Evolutionary conservation across 192 early-diverging fungal genomes (phyloP), one percentile per base, ranked within the genome.

Genomic region (Mortierella claussenii): DNA sequence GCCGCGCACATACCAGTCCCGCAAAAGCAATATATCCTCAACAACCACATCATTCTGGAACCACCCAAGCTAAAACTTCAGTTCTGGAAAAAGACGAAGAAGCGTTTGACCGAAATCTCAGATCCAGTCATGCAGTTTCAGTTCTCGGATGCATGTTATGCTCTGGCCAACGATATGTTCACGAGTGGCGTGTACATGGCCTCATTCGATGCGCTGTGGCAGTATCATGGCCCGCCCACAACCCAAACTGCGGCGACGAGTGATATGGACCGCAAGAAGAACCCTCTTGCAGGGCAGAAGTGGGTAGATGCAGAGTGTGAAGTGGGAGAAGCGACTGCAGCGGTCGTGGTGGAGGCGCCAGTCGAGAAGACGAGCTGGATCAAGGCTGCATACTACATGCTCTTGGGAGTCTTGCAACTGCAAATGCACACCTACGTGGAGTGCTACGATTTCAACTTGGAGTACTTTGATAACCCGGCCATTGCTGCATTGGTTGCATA

Each of bases 91-190:
- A 9, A 32, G 11, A 40, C 37, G 15, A 7, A 51, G 1, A 40
- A 24, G 8, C 36, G 40, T 1, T 28, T 68, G 47, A 34, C 11
- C 37, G 48, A 57, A 45, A 44, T 24, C 9, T 17, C 31, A 15
- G 56, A 68, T 15, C 66, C 66, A 8, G 50, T 68, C 30, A 59
- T 68, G 66, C 56, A 68, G 11, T 26, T 68, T n/a, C 26, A 68
- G 24, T 33, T 60, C n/a, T 13, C 48, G 11, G 3, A 44, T 12
- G 28, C 33, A 24, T 20, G n/a, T 4, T 24, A 18, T 10, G 37
- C 50, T 20, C 33, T 48, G 4, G 15, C 36, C 37, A 64, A 36
- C 0, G 48, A 23, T 10, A 30, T 51, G 12, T 64, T 64, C 10
- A 64, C 36, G 13, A 34, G 37, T 17, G 47, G 42, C 7, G 36